phyloP scores from a whole-genome alignment of 2,329 filamentous ascomycete species.

The Trichoderma afroharzianum region DNA sequence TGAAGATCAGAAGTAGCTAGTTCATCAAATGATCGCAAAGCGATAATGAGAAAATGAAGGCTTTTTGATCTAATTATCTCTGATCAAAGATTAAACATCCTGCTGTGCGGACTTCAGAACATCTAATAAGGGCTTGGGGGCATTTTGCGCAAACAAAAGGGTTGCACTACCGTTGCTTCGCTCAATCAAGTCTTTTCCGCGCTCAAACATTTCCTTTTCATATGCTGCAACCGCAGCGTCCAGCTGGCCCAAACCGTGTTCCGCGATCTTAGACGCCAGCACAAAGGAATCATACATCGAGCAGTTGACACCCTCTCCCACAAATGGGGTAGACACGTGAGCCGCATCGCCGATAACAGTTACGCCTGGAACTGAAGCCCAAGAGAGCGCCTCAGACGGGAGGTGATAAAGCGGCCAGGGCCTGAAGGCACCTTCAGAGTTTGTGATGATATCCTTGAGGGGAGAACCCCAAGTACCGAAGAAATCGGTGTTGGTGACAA shows the following conservation, averaged over 20 bases:
- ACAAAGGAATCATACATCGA: constrained; percentile 4
- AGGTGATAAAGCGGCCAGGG: constrained; percentile 4
- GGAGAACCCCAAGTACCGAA: background rate
- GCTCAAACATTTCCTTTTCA: constrained; percentile 11
- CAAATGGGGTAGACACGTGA: background rate
- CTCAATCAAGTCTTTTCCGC: constrained; percentile 1
- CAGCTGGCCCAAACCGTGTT: background rate
- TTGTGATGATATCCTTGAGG: background rate
- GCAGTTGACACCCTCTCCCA: constrained; percentile 14
- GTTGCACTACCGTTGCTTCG: background rate
- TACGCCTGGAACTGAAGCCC: background rate
- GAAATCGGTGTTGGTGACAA: background rate
- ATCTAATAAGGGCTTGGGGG: background rate
- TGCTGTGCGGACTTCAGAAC: background rate
- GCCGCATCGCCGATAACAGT: constrained; percentile 5
- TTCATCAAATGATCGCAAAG: background rate
- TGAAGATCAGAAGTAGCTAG: background rate
- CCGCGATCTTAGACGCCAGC: background rate
- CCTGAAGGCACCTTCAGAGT: background rate
- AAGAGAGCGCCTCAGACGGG: background rate
- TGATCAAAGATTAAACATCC: background rate
- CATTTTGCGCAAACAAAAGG: background rate
- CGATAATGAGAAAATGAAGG: background rate
- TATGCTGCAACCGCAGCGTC: background rate
- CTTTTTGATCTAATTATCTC: background rate